A percentile compares a stretch with the other conserved stretches of the same genome.
phyloP scores from a whole-genome alignment of 2,329 filamentous ascomycete genomes.

The Akanthomyces muscarius region DNA sequence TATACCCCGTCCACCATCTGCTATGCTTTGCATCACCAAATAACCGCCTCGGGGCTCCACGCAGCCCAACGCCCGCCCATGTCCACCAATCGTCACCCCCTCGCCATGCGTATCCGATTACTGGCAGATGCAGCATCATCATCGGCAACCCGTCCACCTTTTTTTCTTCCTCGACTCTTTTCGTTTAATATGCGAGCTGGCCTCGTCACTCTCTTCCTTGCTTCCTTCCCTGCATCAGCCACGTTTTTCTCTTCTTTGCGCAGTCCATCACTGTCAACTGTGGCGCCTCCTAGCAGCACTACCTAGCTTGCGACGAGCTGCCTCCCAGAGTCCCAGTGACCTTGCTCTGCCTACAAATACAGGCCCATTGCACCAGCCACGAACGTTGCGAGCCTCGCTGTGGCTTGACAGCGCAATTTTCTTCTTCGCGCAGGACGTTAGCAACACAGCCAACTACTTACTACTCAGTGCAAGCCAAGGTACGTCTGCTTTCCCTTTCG shows the following conservation, averaged over 20 bases:
- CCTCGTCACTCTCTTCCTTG: neutral
- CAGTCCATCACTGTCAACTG: neutral
- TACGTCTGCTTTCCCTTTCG: neutral
- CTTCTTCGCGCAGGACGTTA: too few relatives aligned
- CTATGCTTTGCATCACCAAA: conserved; percentile 5
- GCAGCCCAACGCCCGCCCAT: conserved; percentile 7
- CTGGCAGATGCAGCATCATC: conserved; percentile 1
- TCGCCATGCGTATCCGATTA: neutral
- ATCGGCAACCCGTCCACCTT: neutral
- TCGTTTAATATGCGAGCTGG: neutral
- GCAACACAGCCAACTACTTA: neutral
- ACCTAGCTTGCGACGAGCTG: neutral
- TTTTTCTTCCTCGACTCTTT: neutral
- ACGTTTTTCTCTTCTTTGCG: neutral
- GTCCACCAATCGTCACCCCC: conserved; percentile 14
- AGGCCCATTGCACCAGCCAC: conserved; percentile 8
- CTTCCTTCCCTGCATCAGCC: neutral
- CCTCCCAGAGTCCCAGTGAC: neutral
- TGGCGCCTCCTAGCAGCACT: neutral
- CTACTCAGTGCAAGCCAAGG: neutral
- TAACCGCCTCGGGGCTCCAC: conserved; percentile 6
- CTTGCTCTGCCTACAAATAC: conserved; percentile 9
- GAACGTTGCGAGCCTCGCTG: neutral
- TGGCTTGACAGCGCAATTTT: neutral
- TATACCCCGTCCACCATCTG: neutral